These are phyloP conservation scores for Crepidotus sp. DNA, from an alignment of 1,284 basidiomycete species.

Conservation along the genomic window DNA sequence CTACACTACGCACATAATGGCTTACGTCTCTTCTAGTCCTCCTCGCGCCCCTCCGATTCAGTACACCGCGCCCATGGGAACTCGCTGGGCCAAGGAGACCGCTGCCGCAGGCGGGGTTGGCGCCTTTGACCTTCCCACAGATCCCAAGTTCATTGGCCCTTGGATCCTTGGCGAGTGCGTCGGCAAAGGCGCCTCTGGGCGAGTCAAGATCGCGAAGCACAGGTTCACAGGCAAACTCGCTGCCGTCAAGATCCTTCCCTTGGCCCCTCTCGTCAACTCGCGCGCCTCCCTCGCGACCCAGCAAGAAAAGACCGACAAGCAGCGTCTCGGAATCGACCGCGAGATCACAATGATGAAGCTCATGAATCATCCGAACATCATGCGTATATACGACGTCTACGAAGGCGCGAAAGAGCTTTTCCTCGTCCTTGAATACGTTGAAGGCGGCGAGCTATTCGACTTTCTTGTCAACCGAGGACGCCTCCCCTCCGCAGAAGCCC, in stretches of 20 bases:
- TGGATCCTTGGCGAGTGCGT: conserved; percentile 92
- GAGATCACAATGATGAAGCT: conserved; percentile 99
- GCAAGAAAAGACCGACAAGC: conserved; percentile 76
- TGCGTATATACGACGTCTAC: conserved; percentile 95
- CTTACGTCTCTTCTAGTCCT: conserved; percentile 37
- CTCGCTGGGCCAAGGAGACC: conserved; percentile 78
- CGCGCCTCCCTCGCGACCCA: conserved; percentile 68
- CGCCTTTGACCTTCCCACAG: conserved; percentile 66
- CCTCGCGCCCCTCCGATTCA: conserved; percentile 60
- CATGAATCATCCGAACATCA: conserved; percentile 96
- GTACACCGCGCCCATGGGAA: conserved; percentile 60
- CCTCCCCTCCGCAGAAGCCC: conserved; percentile 75
- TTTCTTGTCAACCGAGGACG: conserved; percentile 88
- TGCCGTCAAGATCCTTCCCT: conserved; percentile 95
- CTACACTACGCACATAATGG: conserved; percentile 26
- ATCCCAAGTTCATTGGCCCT: conserved; percentile 66
- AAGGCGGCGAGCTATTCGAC: conserved; percentile 97
- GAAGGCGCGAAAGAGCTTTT: conserved; percentile 91
- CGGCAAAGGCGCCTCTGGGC: conserved; percentile 90
- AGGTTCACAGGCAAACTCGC: conserved; percentile 85
- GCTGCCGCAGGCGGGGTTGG: conserved; percentile 56
- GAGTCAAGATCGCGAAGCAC: conserved; percentile 93
- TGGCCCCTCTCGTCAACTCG: conserved; percentile 75
- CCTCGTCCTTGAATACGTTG: conserved; percentile 94
- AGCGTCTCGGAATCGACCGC: conserved; percentile 86